Conservation (phyloP, 225 moss, liverwort and hornwort genomes). For the Thuidium tamariscinum region DNA sequence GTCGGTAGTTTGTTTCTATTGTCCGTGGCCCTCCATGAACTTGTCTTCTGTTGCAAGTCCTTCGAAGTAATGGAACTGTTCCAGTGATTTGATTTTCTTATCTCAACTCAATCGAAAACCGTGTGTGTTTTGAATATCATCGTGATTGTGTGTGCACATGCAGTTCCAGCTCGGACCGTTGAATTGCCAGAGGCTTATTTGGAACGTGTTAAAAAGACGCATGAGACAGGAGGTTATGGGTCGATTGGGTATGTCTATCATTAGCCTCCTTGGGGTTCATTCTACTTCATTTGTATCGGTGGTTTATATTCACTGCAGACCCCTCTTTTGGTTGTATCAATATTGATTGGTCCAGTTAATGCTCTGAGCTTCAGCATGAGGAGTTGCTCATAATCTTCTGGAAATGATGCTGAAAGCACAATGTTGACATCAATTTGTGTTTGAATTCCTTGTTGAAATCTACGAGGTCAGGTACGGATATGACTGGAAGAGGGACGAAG, state of each 20-base stretch:
- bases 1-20: not conserved
- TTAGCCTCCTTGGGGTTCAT: not conserved
- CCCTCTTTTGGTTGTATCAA: not conserved
- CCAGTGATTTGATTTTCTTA: not conserved
- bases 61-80: not conserved
- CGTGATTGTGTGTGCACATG: not conserved
- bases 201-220: constrained; percentile 66
- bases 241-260: constrained; percentile 53
- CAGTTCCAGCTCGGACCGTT: constrained; percentile 59
- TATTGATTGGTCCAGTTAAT: not conserved
- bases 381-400: not conserved
- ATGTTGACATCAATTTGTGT: not conserved
- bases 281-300: not conserved
- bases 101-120: not conserved
- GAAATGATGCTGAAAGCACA: not conserved
- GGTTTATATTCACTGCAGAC: not conserved
- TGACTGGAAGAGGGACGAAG: constrained; percentile 89
- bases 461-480: constrained; percentile 59
- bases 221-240: constrained; percentile 66
- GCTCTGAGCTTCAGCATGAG: not conserved
- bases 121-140: not conserved
- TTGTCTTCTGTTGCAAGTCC: not conserved
- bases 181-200: constrained; percentile 71
- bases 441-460: not conserved
- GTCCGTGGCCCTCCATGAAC: not conserved